Percentiles rank a stretch among this genome's conserved stretches.
These are phyloP conservation scores for Gracilaria gracilis DNA, from an alignment of 23 red algal species.

Conservation along the genomic window DNA sequence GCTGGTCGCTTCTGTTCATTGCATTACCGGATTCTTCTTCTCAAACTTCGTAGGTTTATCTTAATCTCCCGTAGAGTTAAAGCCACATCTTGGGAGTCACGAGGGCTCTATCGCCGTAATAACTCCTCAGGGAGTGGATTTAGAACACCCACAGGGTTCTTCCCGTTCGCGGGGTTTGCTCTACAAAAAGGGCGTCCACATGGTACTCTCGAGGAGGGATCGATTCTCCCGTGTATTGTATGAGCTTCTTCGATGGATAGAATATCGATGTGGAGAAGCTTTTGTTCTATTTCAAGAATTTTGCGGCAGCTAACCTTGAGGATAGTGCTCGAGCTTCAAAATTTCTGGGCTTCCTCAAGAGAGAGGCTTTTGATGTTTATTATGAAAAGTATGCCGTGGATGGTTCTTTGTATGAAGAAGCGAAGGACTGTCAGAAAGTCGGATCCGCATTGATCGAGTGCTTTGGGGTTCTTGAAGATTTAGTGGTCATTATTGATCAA, in stretches of 20 bases:
- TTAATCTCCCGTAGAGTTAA: no score
- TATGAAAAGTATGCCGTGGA: constrained; percentile 1
- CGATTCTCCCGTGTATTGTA: not conserved
- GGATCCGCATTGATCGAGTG: not conserved
- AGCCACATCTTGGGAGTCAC: no score
- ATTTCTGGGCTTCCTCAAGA: not conserved
- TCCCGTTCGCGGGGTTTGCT: no score
- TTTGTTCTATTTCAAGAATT: constrained; percentile 23
- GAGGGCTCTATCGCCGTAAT: no score
- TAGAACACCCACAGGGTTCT: no score
- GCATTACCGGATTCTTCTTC: no score
- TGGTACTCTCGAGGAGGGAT: constrained; percentile 25
- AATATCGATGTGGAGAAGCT: not conserved
- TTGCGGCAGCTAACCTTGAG: not conserved
- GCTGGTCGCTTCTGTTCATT: no score
- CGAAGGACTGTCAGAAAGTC: not conserved
- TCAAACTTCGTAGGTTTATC: no score
- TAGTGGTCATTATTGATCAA: not conserved
- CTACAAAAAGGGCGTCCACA: not conserved
- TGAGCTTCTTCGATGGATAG: not conserved
- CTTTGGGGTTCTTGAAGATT: not conserved
- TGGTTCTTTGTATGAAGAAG: not conserved
- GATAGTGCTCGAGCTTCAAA: not conserved
- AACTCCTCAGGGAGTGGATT: no score
- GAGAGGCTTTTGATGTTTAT: not conserved